Conservation (phyloP, 2,329 filamentous ascomycete genomes). For the Diplocarpon mali region DNA sequence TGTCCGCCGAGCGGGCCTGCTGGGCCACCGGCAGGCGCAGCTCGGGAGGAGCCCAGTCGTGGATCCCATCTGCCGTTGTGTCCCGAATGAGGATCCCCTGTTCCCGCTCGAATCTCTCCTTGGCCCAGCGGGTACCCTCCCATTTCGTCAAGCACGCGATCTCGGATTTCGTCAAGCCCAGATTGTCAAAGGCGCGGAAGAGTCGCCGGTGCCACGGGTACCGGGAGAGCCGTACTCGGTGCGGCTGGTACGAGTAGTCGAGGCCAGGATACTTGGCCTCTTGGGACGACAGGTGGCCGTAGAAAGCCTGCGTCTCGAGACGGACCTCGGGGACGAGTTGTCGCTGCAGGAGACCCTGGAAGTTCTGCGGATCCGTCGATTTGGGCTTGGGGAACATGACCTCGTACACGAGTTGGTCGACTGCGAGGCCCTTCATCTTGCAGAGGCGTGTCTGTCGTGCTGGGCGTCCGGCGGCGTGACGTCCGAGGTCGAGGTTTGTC, state of each 20-base stretch:
- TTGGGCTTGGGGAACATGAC: constrained; percentile 60
- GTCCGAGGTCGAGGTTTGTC: constrained; percentile 10
- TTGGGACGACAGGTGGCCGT: constrained; percentile 66
- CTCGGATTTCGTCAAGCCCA: constrained; percentile 58
- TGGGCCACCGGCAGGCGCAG: constrained; percentile 13
- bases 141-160: constrained; percentile 65
- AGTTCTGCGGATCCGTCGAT: constrained; percentile 57
- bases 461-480: constrained; percentile 6
- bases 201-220: constrained; percentile 68
- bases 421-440: constrained; percentile 58
- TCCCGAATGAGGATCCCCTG: constrained; percentile 60
- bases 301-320: constrained; percentile 62
- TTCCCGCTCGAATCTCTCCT: constrained; percentile 68
- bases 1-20: constrained; percentile 14
- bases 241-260: constrained; percentile 62
- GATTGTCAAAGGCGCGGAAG: constrained; percentile 62
- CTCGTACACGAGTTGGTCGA: constrained; percentile 65
- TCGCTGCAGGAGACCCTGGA: constrained; percentile 57
- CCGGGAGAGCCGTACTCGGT: constrained; percentile 66
- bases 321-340: constrained; percentile 64
- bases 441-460: constrained; percentile 2
- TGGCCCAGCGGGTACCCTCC: constrained; percentile 76
- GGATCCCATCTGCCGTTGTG: constrained; percentile 59
- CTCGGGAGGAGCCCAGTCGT: constrained; percentile 45
- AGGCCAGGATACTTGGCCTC: constrained; percentile 75